phyloP scores from a whole-genome alignment of 139 green algal genomes.

The Trebouxia sp. region DNA sequence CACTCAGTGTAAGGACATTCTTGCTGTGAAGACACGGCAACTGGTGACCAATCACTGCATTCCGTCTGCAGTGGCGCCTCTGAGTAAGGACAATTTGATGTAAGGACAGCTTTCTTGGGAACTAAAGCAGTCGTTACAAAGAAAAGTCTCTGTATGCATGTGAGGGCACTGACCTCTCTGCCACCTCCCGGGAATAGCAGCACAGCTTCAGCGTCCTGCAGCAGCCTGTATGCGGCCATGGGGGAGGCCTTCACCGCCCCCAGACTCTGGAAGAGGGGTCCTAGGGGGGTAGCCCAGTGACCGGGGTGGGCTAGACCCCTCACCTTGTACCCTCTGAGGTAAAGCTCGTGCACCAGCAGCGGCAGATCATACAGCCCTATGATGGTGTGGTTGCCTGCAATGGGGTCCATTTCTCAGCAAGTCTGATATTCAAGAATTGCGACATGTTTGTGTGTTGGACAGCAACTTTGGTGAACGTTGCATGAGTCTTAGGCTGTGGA shows the following conservation, averaged over 20 bases:
- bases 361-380: constrained; percentile 80
- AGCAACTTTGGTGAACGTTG: too few species aligned
- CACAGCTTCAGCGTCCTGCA: constrained; percentile 61
- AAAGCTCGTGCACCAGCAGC: constrained; percentile 71
- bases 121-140: too few species aligned
- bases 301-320: constrained; percentile 63
- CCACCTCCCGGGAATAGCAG: constrained; percentile 61
- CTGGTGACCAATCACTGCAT: too few species aligned
- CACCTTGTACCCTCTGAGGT: constrained; percentile 69
- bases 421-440: neutral
- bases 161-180: constrained; percentile 45
- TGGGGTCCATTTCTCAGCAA: too few species aligned
- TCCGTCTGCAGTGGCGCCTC: too few species aligned
- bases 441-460: too few species aligned
- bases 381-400: constrained; percentile 63
- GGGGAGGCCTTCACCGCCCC: constrained; percentile 73
- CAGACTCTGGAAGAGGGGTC: constrained; percentile 62
- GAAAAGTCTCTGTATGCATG: too few species aligned
- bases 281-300: constrained; percentile 53
- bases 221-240: constrained; percentile 68
- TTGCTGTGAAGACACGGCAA: too few species aligned
- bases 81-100: too few species aligned
- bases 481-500: constrained; percentile 70
- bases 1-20: too few species aligned
- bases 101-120: neutral